Evolutionary conservation across 106 monocot species (phyloP), one percentile per base, ranked within the genome.

Genomic region (Dendrobium nobile): DNA sequence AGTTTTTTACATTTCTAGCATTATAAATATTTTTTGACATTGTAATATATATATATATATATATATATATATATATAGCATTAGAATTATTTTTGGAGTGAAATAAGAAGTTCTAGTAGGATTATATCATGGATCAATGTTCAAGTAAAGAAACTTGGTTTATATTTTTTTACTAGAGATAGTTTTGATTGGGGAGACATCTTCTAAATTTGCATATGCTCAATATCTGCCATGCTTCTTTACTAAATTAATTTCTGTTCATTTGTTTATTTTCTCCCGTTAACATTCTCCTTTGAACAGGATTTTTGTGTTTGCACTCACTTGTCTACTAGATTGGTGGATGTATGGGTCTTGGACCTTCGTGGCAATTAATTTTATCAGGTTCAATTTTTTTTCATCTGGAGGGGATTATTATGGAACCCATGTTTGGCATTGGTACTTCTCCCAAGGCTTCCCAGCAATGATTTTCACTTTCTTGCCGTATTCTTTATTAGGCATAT

Each of bases 321-420:
- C 83, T 73, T 86, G 72, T 79, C 47, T 91, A 33, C 73, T 95
- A 78, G 99, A 99, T 72, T 78, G 93, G 31, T 90, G 86, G 87
- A 90, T 99, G 88, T 95, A 95, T 83, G 89, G 91, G 27, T 93
- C 92, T 73, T 88, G 81, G 89, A 85, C 90, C 24, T 68, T 99
- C 86, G 99, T 91, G 75, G 92, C 95, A 75, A 86, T 95, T 77
- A 99, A 99, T 90, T 99, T 99, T 83, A 82, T 99, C 28, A 93
- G 88, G 65, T 99, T 99, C 61, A 99, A 99, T 84, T 88, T 95
- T 83, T 87, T 99, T 87, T 99, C 99, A 77, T 91, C 92, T 82
- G 91, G 99, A 44, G 99, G 95, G 43, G 93, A 99, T 79, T 95
- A 91, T 67, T 99, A 99, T 84, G 99, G 99, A 54, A 99, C 95